phyloP scores from a whole-genome alignment of 2,329 filamentous ascomycete species.

The Tympanopsis confertula region DNA sequence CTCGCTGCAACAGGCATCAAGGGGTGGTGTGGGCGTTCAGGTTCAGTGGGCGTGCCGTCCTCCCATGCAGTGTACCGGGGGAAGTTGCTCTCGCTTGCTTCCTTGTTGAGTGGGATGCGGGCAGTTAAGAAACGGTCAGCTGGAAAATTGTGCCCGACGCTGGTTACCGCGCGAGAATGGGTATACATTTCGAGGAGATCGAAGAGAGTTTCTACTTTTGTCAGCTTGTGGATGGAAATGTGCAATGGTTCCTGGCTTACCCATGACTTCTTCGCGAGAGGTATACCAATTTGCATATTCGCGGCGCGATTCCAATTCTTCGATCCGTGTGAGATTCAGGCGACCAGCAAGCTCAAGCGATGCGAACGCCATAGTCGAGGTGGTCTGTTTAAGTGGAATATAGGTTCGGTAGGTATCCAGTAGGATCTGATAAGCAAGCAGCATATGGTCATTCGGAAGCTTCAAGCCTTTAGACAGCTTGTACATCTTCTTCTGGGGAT shows the following conservation, averaged over 20 bases:
- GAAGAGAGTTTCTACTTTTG: conserved; percentile 1
- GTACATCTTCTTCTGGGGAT: conserved; percentile 73
- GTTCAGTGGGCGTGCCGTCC: neutral
- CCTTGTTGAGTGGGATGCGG: conserved; percentile 1
- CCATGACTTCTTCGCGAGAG: conserved; percentile 38
- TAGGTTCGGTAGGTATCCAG: conserved; percentile 90
- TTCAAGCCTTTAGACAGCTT: conserved; percentile 61
- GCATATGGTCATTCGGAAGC: too few species aligned
- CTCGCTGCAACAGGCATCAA: conserved; percentile 24
- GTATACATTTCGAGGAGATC: neutral
- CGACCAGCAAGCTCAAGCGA: conserved; percentile 71
- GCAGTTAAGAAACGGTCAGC: neutral
- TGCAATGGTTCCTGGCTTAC: too few species aligned
- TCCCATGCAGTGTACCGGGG: neutral
- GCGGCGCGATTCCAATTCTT: conserved; percentile 32
- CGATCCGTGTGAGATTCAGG: conserved; percentile 44
- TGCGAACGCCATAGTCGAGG: conserved; percentile 73
- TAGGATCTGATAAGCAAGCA: conserved; percentile 64
- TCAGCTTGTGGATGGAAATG: too few species aligned
- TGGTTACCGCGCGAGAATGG: neutral
- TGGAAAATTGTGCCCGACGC: neutral
- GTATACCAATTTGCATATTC: conserved; percentile 33
- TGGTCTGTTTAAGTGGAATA: conserved; percentile 79
- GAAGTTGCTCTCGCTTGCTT: neutral
- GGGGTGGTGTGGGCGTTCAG: conserved; percentile 41